phyloP scores from a whole-genome alignment of 306 rosid genomes.

The Vicia sativa region DNA sequence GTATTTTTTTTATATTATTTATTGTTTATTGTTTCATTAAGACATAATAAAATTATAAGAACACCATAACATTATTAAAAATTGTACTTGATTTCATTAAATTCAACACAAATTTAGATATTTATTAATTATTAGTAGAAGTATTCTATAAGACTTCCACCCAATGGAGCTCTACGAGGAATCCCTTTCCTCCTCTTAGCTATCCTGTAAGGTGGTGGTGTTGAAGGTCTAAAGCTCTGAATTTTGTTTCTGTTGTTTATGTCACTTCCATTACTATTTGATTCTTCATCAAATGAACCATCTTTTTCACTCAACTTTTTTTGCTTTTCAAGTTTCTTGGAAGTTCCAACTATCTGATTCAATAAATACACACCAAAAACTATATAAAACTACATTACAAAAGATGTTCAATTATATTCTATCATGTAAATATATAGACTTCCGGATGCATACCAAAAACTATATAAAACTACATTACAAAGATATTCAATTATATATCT shows the following conservation, averaged over 20 bases:
- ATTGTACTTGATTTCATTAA: conserved; percentile 5
- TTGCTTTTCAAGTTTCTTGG: conserved; percentile 47
- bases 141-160: conserved; percentile 54
- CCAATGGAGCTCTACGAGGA: conserved; percentile 66
- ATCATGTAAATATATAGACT: too few species aligned
- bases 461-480: too few species aligned
- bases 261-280: conserved; percentile 33
- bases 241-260: conserved; percentile 38
- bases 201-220: conserved; percentile 54
- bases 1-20: too few species aligned
- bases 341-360: conserved; percentile 55
- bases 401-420: too few species aligned
- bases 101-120: not conserved
- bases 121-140: conserved; percentile 3
- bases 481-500: too few species aligned
- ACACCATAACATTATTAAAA: too few species aligned
- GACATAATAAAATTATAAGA: too few species aligned
- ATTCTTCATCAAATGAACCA: conserved; percentile 53
- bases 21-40: too few species aligned
- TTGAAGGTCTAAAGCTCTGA: conserved; percentile 62
- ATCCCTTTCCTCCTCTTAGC: conserved; percentile 66
- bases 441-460: not conserved
- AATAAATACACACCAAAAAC: not conserved
- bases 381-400: too few species aligned
- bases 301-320: conserved; percentile 35